Evolutionary conservation across 768 basidiomycete species (phyloP), one percentile per base, ranked within the genome.

Genomic region (Fistulinella prunicolor): DNA sequence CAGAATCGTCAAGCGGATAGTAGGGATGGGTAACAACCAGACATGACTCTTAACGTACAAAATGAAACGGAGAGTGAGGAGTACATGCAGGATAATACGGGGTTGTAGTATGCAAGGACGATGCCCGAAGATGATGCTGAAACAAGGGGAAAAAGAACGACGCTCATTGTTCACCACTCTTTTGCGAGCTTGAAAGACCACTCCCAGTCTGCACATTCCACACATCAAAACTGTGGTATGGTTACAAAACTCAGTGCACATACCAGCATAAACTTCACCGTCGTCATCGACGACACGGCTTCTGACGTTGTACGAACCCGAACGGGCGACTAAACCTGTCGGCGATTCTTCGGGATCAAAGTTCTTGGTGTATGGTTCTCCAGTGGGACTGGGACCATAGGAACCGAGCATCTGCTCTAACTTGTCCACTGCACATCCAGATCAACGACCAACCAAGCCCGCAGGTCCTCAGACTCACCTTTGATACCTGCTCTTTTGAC

Each of bases 361-460:
- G 59, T 85, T 78, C 69, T 91, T 92, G 56, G 60, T 69, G 61
- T 94, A 87, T 6, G 87, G 63, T 21, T 83, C 74, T 28, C 78
- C 81, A 2, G 73, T 57, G n/a, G 83, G 73, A 47, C 76, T 71
- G 16, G 92, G 89, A 3, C 90, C 88, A 65, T 93, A 96, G 3
- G 91, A 94, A 16, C 95, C 95, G 19, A 97, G 78, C 95, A 98
- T 97, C 58, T 87, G 80, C 63, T 94, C 92, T 59, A 90, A 65
- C 67, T 87, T 95, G 69, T 95, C 95, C 59, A 95, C 94, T 94
- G 47, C 37, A 37, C 30, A 44, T 39, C 44, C 34, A 21, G 38
- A 47, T 32, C 42, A 37, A 37, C 22, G 3, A 29, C 22, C 10
- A 19, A 35, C 10, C 46, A 38, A 12, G 17, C 17, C 13, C 16